Conservation (phyloP, 441 rosid species). For the Aquilaria agallochum region DNA sequence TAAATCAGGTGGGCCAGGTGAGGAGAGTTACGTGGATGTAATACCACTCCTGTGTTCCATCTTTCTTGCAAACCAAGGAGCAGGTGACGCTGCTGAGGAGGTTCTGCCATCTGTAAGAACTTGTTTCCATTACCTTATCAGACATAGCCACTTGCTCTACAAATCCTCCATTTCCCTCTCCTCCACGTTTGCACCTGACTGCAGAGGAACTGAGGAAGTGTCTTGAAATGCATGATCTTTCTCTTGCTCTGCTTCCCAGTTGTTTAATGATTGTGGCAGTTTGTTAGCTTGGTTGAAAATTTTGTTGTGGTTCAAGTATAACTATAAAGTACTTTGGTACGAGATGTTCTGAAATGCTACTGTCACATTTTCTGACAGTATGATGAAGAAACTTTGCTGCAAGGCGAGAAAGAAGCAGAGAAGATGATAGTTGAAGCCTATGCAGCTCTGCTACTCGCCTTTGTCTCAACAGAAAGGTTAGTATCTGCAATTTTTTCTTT, state of each 20-base stretch:
- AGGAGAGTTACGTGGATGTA: slow-evolving; percentile 46
- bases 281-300: neutral
- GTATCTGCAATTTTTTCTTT: neutral
- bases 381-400: slow-evolving; percentile 75
- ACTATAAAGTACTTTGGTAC: slow-evolving; percentile 1
- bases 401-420: slow-evolving; percentile 98
- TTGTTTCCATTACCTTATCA: slow-evolving; percentile 1
- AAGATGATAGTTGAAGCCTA: slow-evolving; percentile 99
- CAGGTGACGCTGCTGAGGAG: slow-evolving; percentile 60
- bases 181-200: neutral
- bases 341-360: no score
- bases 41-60: slow-evolving; percentile 84
- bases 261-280: neutral
- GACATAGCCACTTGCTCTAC: neutral
- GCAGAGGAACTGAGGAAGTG: no score
- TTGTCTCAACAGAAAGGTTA: slow-evolving; percentile 97
- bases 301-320: slow-evolving; percentile 8
- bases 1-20: slow-evolving; percentile 43
- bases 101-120: slow-evolving; percentile 62
- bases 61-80: slow-evolving; percentile 78
- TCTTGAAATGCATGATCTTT: no score
- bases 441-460: slow-evolving; percentile 93
- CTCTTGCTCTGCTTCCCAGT: neutral
- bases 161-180: neutral
- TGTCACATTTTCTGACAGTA: slow-evolving; percentile 35